Evolutionary conservation across 176 grass and related monocot genomes (phyloP).

Genomic region (Carex pumila): DNA sequence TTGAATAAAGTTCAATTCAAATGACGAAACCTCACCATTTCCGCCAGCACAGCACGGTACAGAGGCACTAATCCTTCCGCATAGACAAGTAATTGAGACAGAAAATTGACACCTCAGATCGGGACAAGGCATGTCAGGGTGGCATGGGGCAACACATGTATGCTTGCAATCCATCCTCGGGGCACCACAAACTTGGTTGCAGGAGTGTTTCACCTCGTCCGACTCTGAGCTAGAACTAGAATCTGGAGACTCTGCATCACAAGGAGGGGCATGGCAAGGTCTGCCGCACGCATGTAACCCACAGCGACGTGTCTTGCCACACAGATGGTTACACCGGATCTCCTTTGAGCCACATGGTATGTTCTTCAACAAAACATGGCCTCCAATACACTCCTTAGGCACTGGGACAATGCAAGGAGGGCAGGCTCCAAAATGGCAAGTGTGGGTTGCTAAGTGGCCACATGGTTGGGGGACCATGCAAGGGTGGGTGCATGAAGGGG

Average conservation of each 20-base stretch:
- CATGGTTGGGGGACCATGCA: constrained; percentile 70
- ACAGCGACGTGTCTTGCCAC: constrained; percentile 89
- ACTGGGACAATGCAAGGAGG: constrained; percentile 64
- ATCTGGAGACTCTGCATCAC: constrained; percentile 40
- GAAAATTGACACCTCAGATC: constrained; percentile 67
- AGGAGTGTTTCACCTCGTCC: constrained; percentile 45
- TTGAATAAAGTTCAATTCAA: constrained; percentile 70
- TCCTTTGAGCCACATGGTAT: constrained; percentile 93
- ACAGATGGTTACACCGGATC: constrained; percentile 89
- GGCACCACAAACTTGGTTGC: constrained; percentile 77
- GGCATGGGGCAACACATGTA: constrained; percentile 71
- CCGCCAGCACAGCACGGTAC: constrained; percentile 77
- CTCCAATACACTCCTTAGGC: constrained; percentile 70
- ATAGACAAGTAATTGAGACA: constrained; percentile 67
- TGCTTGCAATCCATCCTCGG: constrained; percentile 94
- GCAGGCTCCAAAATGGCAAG: constrained; percentile 88
- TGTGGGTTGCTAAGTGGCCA: constrained; percentile 58
- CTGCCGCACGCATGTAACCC: constrained; percentile 80
- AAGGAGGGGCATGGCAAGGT: constrained; percentile 74
- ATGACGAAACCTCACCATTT: constrained; percentile 32
- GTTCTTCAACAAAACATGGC: constrained; percentile 84
- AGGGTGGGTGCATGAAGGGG: constrained; percentile 61
- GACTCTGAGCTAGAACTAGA: constrained; percentile 54
- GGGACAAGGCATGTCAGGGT: constrained; percentile 65
- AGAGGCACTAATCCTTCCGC: constrained; percentile 57